Evolutionary conservation across 371 early-diverging fungal genomes (phyloP).

Genomic region (Cladochytrium tenue): DNA sequence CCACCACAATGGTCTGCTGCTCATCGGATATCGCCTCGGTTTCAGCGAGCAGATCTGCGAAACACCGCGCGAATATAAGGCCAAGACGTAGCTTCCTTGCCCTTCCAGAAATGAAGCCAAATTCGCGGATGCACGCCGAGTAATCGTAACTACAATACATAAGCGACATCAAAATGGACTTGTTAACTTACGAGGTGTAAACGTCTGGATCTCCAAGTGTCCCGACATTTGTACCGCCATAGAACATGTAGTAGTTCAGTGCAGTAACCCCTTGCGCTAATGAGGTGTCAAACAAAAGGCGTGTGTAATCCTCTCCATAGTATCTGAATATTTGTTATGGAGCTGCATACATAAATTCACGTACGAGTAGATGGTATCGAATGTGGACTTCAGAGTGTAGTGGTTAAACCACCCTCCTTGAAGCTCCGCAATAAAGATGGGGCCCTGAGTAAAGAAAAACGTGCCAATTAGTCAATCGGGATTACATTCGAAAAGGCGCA

Average conservation of each 20-base stretch:
- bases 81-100: constrained; percentile 67
- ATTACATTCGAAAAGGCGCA: neutral
- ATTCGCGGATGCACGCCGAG: constrained; percentile 77
- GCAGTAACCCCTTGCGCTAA: constrained; percentile 74
- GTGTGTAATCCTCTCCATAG: constrained; percentile 74
- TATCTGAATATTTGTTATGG: constrained; percentile 45
- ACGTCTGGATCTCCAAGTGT: constrained; percentile 75
- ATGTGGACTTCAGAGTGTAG: constrained; percentile 65
- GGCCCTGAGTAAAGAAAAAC: constrained; percentile 55
- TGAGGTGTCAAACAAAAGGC: constrained; percentile 60
- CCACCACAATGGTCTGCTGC: constrained; percentile 4
- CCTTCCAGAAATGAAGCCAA: constrained; percentile 69
- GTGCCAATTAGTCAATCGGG: too few relatives aligned
- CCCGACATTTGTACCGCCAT: constrained; percentile 88
- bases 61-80: constrained; percentile 65
- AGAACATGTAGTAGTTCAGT: constrained; percentile 71
- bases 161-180: neutral
- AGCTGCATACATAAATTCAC: neutral
- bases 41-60: constrained; percentile 57
- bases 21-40: constrained; percentile 49
- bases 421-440: constrained; percentile 77
- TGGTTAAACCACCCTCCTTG: constrained; percentile 86
- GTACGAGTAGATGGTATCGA: constrained; percentile 61
- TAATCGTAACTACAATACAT: constrained; percentile 58
- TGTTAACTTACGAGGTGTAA: constrained; percentile 58